Conservation (phyloP, 2,329 filamentous ascomycete genomes). For the Alternaria metachromatica region DNA sequence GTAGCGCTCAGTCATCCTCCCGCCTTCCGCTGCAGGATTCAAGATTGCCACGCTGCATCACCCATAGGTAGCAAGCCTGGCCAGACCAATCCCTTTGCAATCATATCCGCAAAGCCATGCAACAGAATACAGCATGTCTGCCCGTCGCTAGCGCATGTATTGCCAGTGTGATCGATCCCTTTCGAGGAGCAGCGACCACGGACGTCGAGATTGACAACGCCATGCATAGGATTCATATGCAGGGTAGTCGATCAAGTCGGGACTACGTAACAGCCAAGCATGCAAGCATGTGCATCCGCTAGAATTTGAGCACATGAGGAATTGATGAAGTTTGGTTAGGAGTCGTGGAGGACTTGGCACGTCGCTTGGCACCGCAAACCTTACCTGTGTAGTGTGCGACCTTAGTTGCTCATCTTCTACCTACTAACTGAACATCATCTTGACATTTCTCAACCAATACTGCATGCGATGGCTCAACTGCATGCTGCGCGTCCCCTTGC, state of each 20-base stretch:
- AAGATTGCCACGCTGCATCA: neutral
- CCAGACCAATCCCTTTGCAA: neutral
- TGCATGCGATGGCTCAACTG: neutral
- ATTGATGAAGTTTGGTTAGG: constrained; percentile 7
- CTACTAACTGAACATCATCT: neutral
- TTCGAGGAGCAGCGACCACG: constrained; percentile 2
- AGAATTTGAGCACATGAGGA: constrained; percentile 12
- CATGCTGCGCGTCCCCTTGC: neutral
- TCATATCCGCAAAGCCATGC: neutral
- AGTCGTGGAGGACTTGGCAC: constrained; percentile 15
- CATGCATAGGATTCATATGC: constrained; percentile 10
- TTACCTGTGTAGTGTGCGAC: neutral
- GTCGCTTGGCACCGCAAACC: neutral
- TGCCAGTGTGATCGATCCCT: constrained; percentile 7
- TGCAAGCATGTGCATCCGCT: constrained; percentile 4
- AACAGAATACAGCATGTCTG: neutral
- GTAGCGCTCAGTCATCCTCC: neutral
- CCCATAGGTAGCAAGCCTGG: neutral
- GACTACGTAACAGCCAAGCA: constrained; percentile 8
- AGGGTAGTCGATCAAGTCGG: constrained; percentile 14
- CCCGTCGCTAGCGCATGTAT: constrained; percentile 6
- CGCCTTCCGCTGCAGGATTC: neutral
- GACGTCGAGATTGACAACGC: constrained; percentile 16
- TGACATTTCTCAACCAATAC: neutral
- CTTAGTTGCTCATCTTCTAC: neutral